Base-by-base conservation (phyloP, 2,329 filamentous ascomycete species). In the Colletotrichum godetiae region DNA sequence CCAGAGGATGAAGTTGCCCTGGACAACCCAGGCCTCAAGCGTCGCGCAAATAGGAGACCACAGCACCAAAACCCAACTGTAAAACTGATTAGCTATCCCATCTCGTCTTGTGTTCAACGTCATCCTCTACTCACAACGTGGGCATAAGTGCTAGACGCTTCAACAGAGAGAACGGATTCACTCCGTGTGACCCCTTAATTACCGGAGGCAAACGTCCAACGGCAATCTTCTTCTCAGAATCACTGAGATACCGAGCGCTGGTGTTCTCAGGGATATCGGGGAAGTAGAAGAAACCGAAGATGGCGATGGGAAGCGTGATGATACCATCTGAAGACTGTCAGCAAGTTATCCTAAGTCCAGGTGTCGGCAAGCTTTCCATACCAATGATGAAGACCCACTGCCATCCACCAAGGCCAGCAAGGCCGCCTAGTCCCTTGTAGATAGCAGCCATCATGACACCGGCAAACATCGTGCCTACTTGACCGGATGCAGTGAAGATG, bases 401-500 rank as follows among this genome's bases (percentile, higher is more conserved):
- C 89, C 89, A 91, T 0, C 86, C 88, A 0, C 81, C 79, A 1
- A 89, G 78, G 0, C 87, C 86, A 24, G 79, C 78, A 2, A 84
- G 76, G 0, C 88, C 88, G 42, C 87, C 77, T 24, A 80, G 76
- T 5, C 82, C 83, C 22, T 81, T 79, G 46, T 79, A 77, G 7
- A 82, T 80, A 11, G 84, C 87, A 0, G 86, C 86, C 76, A 90
- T 88, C 31, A 91, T 84, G 75, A 88, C 88, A 0, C 89, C 90
- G 1, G 86, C 86, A 68, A 91, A 90, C 85, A 91, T 88, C 0
- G 87, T 90, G 0, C 90, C 90, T 0, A 88, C 88, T 1, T 91
- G 83, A 0, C 90, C 90, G 12, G 88, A 89, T 0, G 88, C 85
- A 1, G 89, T 91, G 77, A 92, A 93, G 61, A 93, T 88, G 59